phyloP scores from a whole-genome alignment of 2,329 filamentous ascomycete species.

The Talaromyces funiculosus region DNA sequence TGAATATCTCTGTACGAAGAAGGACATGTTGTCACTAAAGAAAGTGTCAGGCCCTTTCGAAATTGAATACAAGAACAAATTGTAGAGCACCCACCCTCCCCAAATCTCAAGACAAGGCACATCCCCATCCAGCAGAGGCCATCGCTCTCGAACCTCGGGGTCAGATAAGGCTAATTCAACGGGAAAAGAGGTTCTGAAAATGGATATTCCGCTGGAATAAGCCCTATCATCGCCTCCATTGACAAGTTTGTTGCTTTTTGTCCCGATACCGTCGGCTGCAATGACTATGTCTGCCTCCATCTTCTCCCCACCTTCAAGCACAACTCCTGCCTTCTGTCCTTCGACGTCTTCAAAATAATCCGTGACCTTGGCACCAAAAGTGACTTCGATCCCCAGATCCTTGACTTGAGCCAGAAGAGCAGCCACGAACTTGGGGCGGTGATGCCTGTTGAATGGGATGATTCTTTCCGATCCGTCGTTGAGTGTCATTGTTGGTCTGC shows the following conservation, averaged over 20 bases:
- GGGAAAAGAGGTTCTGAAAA: background rate
- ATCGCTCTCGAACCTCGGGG: conserved; percentile 2
- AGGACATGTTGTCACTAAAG: conserved; percentile 5
- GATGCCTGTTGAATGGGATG: conserved; percentile 12
- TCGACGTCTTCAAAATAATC: conserved; percentile 15
- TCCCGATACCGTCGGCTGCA: background rate
- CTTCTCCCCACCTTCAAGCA: background rate
- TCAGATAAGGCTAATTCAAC: conserved; percentile 7
- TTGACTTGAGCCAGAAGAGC: conserved; percentile 18
- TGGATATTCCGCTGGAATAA: background rate
- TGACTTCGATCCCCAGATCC: conserved; percentile 17
- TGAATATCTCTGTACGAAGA: conserved; percentile 7
- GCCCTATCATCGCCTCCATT: background rate
- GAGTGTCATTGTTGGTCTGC: conserved; percentile 1
- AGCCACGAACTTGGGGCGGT: conserved; percentile 18
- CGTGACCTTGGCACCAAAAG: conserved; percentile 16
- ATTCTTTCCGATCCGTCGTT: conserved; percentile 8
- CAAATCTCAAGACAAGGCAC: conserved; percentile 9
- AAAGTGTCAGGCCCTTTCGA: background rate
- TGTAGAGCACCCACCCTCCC: conserved; percentile 3
- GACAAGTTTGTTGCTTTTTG: background rate
- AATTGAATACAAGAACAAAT: background rate
- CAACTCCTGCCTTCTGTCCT: conserved; percentile 2
- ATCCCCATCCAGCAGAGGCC: conserved; percentile 6
- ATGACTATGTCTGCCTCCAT: conserved; percentile 2